These are phyloP conservation scores for Calocera viscosa DNA, from an alignment of 768 basidiomycete genomes.

Conservation along the genomic window DNA sequence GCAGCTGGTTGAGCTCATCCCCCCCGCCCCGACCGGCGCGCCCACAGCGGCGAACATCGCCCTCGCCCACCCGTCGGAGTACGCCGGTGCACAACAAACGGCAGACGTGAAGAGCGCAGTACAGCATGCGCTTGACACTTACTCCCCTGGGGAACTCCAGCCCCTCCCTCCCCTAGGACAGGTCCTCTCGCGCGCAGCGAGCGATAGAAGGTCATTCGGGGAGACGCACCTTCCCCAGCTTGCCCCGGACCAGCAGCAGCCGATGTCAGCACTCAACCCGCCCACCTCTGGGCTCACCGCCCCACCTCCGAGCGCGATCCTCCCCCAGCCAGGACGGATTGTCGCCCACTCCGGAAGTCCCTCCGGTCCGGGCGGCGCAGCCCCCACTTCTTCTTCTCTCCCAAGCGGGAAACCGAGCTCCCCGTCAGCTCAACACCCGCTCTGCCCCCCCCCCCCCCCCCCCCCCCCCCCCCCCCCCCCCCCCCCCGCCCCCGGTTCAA, in stretches of 20 bases:
- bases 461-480: no score
- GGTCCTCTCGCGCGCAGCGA: constrained; percentile 26
- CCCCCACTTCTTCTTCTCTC: constrained; percentile 13
- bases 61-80: constrained; percentile 21
- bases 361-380: constrained; percentile 9
- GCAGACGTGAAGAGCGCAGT: constrained; percentile 60
- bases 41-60: not conserved
- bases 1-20: constrained; percentile 52
- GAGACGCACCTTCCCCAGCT: constrained; percentile 52
- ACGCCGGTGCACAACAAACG: constrained; percentile 49
- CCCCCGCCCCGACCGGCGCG: constrained; percentile 46
- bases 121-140: constrained; percentile 70
- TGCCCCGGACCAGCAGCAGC: constrained; percentile 7
- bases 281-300: constrained; percentile 20
- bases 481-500: no score
- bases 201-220: constrained; percentile 72
- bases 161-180: not conserved
- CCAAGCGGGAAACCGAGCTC: not conserved
- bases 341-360: not conserved
- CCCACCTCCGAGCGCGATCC: constrained; percentile 16
- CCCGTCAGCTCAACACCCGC: not conserved
- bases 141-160: constrained; percentile 44
- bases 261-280: not conserved
- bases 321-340: constrained; percentile 22
- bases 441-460: constrained; percentile 12